phyloP scores from a whole-genome alignment of 139 green algal genomes.

The Ettlia oleoabundans region DNA sequence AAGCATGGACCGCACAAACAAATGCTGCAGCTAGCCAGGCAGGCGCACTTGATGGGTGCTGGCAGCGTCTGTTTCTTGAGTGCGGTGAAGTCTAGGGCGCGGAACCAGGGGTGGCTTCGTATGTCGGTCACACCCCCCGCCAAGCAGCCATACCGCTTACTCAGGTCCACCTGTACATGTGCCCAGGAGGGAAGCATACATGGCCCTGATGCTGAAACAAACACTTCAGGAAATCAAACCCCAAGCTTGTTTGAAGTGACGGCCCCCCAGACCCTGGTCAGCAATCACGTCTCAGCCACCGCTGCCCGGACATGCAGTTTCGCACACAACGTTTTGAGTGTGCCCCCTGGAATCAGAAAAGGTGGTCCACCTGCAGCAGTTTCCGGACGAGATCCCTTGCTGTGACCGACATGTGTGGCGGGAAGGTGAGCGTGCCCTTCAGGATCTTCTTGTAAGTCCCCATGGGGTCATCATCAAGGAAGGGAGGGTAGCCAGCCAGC shows the following conservation, averaged over 20 bases:
- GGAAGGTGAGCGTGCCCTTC: constrained; percentile 14
- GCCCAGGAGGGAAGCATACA: background rate
- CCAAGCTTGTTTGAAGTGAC: background rate
- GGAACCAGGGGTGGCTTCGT: constrained; percentile 75
- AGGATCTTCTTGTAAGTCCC: constrained; percentile 81
- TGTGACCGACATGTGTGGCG: constrained; percentile 18
- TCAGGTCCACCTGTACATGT: constrained; percentile 19
- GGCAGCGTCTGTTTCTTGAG: background rate
- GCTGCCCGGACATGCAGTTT: too few species aligned
- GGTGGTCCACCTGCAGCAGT: constrained; percentile 67
- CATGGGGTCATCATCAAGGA: constrained; percentile 79
- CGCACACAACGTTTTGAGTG: too few species aligned
- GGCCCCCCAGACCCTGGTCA: too few species aligned
- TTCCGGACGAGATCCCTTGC: constrained; percentile 67
- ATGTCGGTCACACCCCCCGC: constrained; percentile 63
- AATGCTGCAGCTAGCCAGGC: background rate
- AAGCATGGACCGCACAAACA: too few species aligned
- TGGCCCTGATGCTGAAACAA: background rate
- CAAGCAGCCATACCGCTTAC: constrained; percentile 58
- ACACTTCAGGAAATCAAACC: background rate
- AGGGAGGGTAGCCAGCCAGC: constrained; percentile 73
- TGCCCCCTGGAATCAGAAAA: too few species aligned
- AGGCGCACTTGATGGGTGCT: constrained; percentile 60
- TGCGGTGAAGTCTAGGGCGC: constrained; percentile 44
- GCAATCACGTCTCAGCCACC: too few species aligned